phyloP scores from a whole-genome alignment of 257 asterid genomes.

The Plectranthus barbatus region DNA sequence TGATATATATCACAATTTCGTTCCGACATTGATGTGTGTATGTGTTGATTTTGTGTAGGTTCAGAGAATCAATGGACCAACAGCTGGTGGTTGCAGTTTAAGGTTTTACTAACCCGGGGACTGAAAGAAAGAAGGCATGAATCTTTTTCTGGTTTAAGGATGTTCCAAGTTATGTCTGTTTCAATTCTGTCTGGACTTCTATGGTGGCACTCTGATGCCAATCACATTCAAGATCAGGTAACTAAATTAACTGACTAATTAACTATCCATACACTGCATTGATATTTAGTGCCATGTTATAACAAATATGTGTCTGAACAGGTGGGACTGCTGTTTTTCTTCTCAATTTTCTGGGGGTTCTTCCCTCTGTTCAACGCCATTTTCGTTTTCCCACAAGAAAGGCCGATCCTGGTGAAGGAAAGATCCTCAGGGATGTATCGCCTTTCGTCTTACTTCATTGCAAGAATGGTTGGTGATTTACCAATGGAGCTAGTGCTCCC shows the following conservation, averaged over 20 bases:
- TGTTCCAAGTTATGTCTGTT: slow-evolving; percentile 80
- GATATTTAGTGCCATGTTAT: too few relatives aligned
- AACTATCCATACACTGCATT: too few relatives aligned
- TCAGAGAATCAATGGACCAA: slow-evolving; percentile 58
- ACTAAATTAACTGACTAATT: background rate
- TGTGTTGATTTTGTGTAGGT: slow-evolving; percentile 20
- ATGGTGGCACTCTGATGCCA: slow-evolving; percentile 86
- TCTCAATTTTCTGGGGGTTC: slow-evolving; percentile 87
- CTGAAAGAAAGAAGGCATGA: slow-evolving; percentile 74
- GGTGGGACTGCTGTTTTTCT: slow-evolving; percentile 83
- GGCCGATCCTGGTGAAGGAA: slow-evolving; percentile 52
- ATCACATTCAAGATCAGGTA: slow-evolving; percentile 90
- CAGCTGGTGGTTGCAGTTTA: slow-evolving; percentile 84
- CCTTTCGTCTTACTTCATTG: slow-evolving; percentile 66
- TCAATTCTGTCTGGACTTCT: slow-evolving; percentile 66
- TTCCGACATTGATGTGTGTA: background rate
- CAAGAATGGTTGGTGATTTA: slow-evolving; percentile 58
- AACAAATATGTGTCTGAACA: slow-evolving; percentile 10
- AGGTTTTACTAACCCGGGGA: slow-evolving; percentile 67
- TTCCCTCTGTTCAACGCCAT: slow-evolving; percentile 65
- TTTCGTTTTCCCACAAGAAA: slow-evolving; percentile 72
- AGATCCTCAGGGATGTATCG: slow-evolving; percentile 74
- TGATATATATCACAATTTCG: too few relatives aligned
- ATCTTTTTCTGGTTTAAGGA: slow-evolving; percentile 51
- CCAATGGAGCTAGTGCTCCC: slow-evolving; percentile 91